Conservation (phyloP, 352 stramenopile genomes). For the Phytophthora ohioensis region DNA sequence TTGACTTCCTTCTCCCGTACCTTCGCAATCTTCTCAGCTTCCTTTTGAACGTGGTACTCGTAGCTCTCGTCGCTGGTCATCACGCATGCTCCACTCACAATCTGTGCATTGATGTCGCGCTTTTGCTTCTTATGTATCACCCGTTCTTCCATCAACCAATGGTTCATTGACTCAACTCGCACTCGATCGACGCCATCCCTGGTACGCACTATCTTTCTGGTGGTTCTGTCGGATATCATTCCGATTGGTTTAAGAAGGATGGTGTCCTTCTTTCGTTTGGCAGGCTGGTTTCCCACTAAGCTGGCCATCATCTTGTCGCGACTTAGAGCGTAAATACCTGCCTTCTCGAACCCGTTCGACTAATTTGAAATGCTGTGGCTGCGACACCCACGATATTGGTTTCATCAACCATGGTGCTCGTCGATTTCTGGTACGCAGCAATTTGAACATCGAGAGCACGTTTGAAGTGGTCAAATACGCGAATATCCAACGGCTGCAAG, state of each 20-base stretch:
- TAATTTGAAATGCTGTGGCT: neutral
- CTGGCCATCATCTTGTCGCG: neutral
- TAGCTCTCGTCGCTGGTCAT: neutral
- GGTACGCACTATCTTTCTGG: neutral
- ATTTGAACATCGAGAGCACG: neutral
- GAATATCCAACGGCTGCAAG: neutral
- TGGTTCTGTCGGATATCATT: neutral
- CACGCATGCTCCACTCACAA: neutral
- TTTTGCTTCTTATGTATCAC: neutral
- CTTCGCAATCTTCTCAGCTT: too few relatives aligned
- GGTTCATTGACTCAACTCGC: neutral
- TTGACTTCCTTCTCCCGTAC: too few relatives aligned
- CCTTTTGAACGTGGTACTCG: too few relatives aligned
- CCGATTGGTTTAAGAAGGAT: neutral
- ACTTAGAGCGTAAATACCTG: neutral
- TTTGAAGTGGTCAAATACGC: neutral
- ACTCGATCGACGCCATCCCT: neutral
- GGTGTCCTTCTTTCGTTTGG: neutral
- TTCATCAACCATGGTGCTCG: neutral
- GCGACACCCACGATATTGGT: neutral
- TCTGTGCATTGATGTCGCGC: neutral
- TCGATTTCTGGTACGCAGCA: neutral
- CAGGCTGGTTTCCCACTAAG: too few relatives aligned
- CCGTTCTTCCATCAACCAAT: neutral
- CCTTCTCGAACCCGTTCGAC: neutral